Evolutionary conservation across 2,329 filamentous ascomycete species (phyloP).

Genomic region (Botryotinia narcissicola): DNA sequence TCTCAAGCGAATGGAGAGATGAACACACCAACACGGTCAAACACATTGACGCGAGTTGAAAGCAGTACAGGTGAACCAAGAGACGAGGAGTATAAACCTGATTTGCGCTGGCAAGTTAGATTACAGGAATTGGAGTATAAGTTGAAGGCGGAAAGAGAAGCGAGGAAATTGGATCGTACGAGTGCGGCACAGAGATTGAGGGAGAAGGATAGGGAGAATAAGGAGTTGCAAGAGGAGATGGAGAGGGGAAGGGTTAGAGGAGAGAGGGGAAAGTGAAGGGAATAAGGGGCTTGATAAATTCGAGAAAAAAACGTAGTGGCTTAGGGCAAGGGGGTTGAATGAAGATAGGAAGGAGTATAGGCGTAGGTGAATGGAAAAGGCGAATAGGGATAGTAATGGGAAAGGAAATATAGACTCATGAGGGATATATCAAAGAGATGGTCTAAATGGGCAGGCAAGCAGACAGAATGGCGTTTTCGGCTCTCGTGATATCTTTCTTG

Average conservation of each 20-base stretch:
- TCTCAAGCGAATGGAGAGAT: background rate
- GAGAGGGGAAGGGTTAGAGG: constrained; percentile 38
- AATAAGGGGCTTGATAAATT: too few species aligned
- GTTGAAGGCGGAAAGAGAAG: constrained; percentile 87
- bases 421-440: background rate
- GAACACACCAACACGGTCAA: background rate
- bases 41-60: background rate
- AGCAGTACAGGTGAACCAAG: constrained; percentile 17
- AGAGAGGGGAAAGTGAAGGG: background rate
- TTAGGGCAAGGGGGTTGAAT: background rate
- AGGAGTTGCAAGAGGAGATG: constrained; percentile 64
- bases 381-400: background rate
- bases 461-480: background rate
- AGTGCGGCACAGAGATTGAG: constrained; percentile 79
- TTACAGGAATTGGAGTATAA: constrained; percentile 84
- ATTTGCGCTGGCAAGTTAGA: constrained; percentile 72
- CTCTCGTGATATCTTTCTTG: background rate
- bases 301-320: background rate
- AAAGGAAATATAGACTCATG: background rate
- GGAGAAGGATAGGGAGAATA: constrained; percentile 71
- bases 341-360: background rate
- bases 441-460: background rate
- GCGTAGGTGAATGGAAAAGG: background rate
- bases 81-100: constrained; percentile 54
- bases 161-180: constrained; percentile 75